Evolutionary conservation across 352 stramenopile genomes (phyloP).

Genomic region (Globisporangium irregulare): DNA sequence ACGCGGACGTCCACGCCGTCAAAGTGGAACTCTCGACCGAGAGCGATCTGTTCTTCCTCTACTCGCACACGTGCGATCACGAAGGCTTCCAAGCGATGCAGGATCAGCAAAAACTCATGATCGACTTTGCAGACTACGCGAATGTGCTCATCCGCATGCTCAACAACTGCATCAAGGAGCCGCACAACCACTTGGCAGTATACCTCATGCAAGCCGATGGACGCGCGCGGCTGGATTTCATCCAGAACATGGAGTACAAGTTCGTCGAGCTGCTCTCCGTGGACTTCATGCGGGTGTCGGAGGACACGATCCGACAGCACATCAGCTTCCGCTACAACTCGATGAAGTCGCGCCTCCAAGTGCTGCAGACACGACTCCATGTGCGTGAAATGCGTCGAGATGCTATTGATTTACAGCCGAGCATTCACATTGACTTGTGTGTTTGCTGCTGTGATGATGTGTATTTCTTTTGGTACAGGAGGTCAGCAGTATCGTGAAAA

Average conservation of each 20-base stretch:
- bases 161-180: slow-evolving; percentile 95
- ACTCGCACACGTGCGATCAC: slow-evolving; percentile 87
- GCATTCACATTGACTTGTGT: not conserved
- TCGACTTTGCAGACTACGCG: slow-evolving; percentile 93
- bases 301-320: slow-evolving; percentile 90
- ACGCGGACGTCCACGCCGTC: slow-evolving; percentile 79
- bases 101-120: slow-evolving; percentile 95
- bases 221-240: slow-evolving; percentile 91
- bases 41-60: slow-evolving; percentile 93
- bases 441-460: not conserved
- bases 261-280: slow-evolving; percentile 94
- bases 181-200: slow-evolving; percentile 91
- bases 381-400: slow-evolving; percentile 26
- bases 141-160: slow-evolving; percentile 94
- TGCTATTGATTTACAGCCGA: not conserved
- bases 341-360: slow-evolving; percentile 89
- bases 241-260: slow-evolving; percentile 97
- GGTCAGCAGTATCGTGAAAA: slow-evolving; percentile 94
- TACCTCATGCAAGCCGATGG: slow-evolving; percentile 92
- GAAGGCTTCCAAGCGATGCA: slow-evolving; percentile 89
- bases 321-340: slow-evolving; percentile 94
- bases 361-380: slow-evolving; percentile 90
- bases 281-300: slow-evolving; percentile 86
- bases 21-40: slow-evolving; percentile 91
- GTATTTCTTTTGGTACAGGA: slow-evolving; percentile 40